Base-by-base conservation (phyloP, 257 asterid species). In the Lantana camara region DNA sequence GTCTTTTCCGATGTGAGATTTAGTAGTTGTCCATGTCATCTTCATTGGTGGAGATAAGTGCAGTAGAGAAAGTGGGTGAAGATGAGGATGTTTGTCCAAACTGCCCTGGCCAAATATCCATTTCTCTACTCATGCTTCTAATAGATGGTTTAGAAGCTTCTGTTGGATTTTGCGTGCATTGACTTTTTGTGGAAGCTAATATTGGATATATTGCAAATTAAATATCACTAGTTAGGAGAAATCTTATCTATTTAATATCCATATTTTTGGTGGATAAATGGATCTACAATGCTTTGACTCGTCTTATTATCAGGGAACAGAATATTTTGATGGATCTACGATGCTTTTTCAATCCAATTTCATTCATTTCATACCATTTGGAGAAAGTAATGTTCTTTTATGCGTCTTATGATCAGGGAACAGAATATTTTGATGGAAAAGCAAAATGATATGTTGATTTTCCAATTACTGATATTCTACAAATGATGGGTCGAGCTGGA, bases 401-500 rank as follows among this genome's bases (percentile, higher is more conserved):
- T n/a, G 40, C 32, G 35, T 60, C 60, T 62, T 67, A 4, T 27
- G 38, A 71, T 71, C 91, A 93, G 99, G 99, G 99, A 58, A 93
- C 99, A 45, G 99, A 93, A 74, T 93, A 62, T 72, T 93, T 80
- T 78, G 99, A 93, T 78, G 99, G 83, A 66, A 93, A 90, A 72
- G 52, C 97, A 54, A 90, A 93, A 81, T 77, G 99, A 76, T 93
- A 93, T 64, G 90, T 93, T 56, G 99, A 93, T 82, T 90, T 90
- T 72, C 99, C 99, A 27, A 90, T 93, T 58, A 93, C 99, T 8
- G 99, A 93, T 82, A 90, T 93, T 60, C 67, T 93, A 63, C 99
- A 93, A 80, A 93, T 93, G 99, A 93, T 93, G 99, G 99, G 99
- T 60, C 84, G 99, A 80, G 99, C 99, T 51, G 99, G 99, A 32